Evolutionary conservation across 2,329 filamentous ascomycete genomes (phyloP), one percentile per base, ranked within the genome.

Genomic region (Grosmannia serpens): DNA sequence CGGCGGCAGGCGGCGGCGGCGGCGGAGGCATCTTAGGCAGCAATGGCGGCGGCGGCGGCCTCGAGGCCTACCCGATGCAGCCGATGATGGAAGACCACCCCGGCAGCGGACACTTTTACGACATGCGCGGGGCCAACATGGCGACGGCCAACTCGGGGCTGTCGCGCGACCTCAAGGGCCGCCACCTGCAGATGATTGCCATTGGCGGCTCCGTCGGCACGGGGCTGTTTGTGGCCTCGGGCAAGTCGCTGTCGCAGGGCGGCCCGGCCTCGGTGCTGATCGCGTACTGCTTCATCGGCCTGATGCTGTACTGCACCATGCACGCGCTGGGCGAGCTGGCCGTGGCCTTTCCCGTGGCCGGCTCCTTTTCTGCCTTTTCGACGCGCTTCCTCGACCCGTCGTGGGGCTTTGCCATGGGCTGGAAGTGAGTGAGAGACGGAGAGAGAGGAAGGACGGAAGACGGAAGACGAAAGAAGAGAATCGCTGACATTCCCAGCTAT

Each of bases 131-230:
- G 64, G 83, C 81, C 53, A 80, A 89, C 67, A 73, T 89, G 63
- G 86, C 91, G 67, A 91, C 89, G 1, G 87, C 89, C 4, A 80
- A 85, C 63, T 86, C 88, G 52, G 84, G 87, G 9, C 77, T 97
- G 55, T 83, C 87, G 55, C 80, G 91, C 67, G 86, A 84, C 70
- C 74, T 95, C 64, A 94, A 95, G 73, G 84, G 85, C 24, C 80
- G 91, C 53, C 92, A 97, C 75, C 70, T 96, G 69, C 91, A 96
- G 75, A 96, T 96, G 92, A 96, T 96, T 77, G 92, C 92, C 17
- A 95, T 96, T 64, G 91, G 91, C 65, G 91, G 91, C 50, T 92
- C 88, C 13, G 96, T 96, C 66, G 88, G 88, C 83, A 91, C 88
- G 27, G 91, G 91, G 63, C 77, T 96, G 2, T 96, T 96, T 69